A percentile compares a stretch with the other conserved stretches of the same genome.
phyloP scores from a whole-genome alignment of 179 eudicot species.

The Nepenthes alata region DNA sequence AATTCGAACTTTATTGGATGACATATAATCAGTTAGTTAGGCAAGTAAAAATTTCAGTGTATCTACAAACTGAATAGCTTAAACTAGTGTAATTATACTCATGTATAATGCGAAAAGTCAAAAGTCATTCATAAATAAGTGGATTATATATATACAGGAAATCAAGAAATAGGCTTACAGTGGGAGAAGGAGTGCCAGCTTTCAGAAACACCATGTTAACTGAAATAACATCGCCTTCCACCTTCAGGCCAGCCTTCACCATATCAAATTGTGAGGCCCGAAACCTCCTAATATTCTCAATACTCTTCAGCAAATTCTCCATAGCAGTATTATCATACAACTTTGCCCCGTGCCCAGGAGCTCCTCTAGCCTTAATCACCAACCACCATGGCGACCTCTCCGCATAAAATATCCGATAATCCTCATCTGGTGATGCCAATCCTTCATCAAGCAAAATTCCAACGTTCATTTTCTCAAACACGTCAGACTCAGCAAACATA shows the following conservation, averaged over 20 bases:
- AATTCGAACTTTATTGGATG: too few relatives aligned
- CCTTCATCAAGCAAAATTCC: slow-evolving; percentile 86
- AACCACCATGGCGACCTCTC: slow-evolving; percentile 86
- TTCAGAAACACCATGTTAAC: slow-evolving; percentile 77
- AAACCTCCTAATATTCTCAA: slow-evolving; percentile 66
- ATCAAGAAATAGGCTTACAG: slow-evolving; percentile 28
- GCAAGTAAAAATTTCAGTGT: too few relatives aligned
- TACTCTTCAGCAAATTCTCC: slow-evolving; percentile 79
- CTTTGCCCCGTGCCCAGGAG: slow-evolving; percentile 91
- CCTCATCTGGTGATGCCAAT: slow-evolving; percentile 46
- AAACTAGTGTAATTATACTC: too few relatives aligned
- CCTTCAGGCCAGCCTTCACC: slow-evolving; percentile 61
- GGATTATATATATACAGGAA: not conserved
- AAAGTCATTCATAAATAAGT: too few relatives aligned
- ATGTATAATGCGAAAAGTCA: too few relatives aligned
- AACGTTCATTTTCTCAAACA: slow-evolving; percentile 55
- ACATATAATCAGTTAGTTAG: too few relatives aligned
- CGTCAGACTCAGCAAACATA: slow-evolving; percentile 45
- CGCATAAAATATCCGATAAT: slow-evolving; percentile 49
- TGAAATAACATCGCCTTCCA: slow-evolving; percentile 73
- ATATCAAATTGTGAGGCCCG: slow-evolving; percentile 76
- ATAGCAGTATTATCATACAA: slow-evolving; percentile 74
- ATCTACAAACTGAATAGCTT: too few relatives aligned
- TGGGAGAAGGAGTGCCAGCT: slow-evolving; percentile 82
- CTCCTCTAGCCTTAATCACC: slow-evolving; percentile 73